Evolutionary conservation across 768 basidiomycete genomes (phyloP).

Genomic region (Suillus brevipes): DNA sequence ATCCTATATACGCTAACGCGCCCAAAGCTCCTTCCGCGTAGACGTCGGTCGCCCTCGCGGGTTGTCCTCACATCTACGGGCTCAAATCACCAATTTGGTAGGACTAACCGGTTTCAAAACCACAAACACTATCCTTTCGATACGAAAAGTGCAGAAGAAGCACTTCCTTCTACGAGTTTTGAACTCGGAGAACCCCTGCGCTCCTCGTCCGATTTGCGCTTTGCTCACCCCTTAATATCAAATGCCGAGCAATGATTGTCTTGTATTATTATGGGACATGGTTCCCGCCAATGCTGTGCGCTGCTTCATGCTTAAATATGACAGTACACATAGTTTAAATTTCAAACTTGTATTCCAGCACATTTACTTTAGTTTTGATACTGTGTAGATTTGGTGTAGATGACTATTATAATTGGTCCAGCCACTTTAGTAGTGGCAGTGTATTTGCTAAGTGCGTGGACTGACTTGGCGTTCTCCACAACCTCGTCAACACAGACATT

Average conservation of each 20-base stretch:
- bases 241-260: neutral
- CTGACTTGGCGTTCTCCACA: neutral
- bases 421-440: conserved; percentile 3
- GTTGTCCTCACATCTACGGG: conserved; percentile 1
- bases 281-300: neutral
- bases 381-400: neutral
- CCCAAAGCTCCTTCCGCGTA: conserved; percentile 37
- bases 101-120: neutral
- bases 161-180: neutral
- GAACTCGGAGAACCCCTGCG: neutral
- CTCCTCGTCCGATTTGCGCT: conserved; percentile 7
- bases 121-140: neutral
- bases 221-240: conserved; percentile 1
- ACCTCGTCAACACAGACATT: neutral
- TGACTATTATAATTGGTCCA: neutral
- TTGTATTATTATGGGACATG: conserved; percentile 1
- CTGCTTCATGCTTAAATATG: neutral
- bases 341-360: neutral
- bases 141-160: conserved; percentile 4
- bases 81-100: neutral
- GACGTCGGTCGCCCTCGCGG: conserved; percentile 3
- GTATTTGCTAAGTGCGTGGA: neutral
- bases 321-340: neutral
- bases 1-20: conserved; percentile 40
- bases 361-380: neutral